Evolutionary conservation across 169 alveolate genomes (phyloP).

Genomic region (Eimeria praecox): DNA sequence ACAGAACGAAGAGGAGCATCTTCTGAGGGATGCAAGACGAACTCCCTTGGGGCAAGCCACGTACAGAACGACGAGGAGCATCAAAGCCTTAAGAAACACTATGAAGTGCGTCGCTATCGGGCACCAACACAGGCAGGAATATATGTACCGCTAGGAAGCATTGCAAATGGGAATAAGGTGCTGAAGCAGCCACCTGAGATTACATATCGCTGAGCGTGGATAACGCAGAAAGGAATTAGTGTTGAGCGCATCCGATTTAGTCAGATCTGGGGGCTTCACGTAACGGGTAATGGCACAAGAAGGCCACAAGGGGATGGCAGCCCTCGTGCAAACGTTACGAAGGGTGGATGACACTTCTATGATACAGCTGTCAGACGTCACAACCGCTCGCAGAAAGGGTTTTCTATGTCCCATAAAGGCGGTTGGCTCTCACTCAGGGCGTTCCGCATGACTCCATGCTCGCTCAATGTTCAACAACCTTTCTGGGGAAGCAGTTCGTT

Average conservation of each 20-base stretch:
- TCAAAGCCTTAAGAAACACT: not conserved
- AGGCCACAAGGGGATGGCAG: not conserved
- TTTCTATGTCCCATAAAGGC: no score
- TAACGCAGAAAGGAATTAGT: not conserved
- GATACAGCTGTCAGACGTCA: no score
- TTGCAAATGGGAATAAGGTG: not conserved
- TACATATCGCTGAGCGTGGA: not conserved
- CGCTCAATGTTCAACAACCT: no score
- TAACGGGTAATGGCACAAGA: not conserved
- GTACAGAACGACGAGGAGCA: not conserved
- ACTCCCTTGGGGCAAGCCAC: not conserved
- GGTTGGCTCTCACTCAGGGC: no score
- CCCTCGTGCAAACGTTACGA: not conserved
- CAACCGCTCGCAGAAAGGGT: no score
- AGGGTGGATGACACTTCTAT: no score
- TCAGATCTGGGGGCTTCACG: not conserved
- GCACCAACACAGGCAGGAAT: not conserved
- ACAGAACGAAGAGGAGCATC: not conserved
- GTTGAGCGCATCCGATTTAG: not conserved
- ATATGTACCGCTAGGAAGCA: no score
- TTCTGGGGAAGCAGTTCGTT: no score
- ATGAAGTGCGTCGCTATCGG: not conserved
- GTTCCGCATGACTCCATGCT: no score
- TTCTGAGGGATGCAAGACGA: no score
- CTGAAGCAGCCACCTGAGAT: not conserved